phyloP scores from a whole-genome alignment of 306 rosid species.

The Nissolia schottii region DNA sequence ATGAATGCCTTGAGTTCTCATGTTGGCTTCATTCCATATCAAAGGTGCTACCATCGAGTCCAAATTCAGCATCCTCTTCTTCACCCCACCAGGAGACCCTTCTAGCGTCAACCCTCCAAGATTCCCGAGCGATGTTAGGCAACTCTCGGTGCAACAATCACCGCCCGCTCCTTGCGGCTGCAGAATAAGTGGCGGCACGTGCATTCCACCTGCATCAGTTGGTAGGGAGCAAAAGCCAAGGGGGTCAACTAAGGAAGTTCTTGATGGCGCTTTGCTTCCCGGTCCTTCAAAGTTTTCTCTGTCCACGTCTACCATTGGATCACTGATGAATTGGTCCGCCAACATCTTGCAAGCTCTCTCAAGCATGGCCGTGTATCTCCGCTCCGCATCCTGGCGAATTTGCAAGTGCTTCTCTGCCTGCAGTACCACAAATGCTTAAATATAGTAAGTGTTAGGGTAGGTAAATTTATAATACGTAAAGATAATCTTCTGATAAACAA shows the following conservation, averaged over 20 bases:
- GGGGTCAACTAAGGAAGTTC: slow-evolving; percentile 45
- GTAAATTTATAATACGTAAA: not conserved
- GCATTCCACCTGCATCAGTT: slow-evolving; percentile 41
- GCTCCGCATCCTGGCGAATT: slow-evolving; percentile 93
- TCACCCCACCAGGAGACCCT: slow-evolving; percentile 61
- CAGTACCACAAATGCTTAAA: slow-evolving; percentile 23
- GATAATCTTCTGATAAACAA: not conserved
- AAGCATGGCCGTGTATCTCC: slow-evolving; percentile 81
- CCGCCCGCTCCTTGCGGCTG: slow-evolving; percentile 62
- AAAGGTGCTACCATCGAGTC: slow-evolving; percentile 54
- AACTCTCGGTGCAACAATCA: slow-evolving; percentile 81
- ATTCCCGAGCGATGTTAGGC: slow-evolving; percentile 85
- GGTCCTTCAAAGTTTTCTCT: slow-evolving; percentile 51
- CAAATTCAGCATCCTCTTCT: slow-evolving; percentile 49
- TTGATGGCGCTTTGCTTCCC: slow-evolving; percentile 41
- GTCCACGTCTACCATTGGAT: slow-evolving; percentile 45
- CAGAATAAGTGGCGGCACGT: slow-evolving; percentile 38
- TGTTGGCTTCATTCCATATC: slow-evolving; percentile 69
- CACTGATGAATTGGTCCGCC: slow-evolving; percentile 76
- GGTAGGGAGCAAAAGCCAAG: slow-evolving; percentile 54
- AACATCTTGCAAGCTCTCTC: slow-evolving; percentile 98
- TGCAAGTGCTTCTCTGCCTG: slow-evolving; percentile 98
- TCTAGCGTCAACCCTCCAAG: slow-evolving; percentile 63
- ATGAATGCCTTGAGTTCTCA: slow-evolving; percentile 60
- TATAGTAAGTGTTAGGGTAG: slow-evolving; percentile 25